Evolutionary conservation across 2,329 filamentous ascomycete genomes (phyloP), one percentile per base, ranked within the genome.

Genomic region (Alternaria longipes): DNA sequence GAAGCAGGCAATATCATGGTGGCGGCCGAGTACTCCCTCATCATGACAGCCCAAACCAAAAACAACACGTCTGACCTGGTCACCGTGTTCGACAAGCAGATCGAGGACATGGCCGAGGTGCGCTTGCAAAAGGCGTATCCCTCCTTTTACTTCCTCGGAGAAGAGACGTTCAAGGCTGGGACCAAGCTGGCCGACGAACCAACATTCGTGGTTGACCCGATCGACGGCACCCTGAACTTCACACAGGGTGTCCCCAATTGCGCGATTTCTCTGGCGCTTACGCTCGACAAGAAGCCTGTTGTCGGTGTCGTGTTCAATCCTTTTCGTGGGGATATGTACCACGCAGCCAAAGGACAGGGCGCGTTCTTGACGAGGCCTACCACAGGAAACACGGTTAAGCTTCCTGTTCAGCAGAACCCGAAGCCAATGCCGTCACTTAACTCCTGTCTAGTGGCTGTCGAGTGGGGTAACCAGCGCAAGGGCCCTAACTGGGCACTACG

Each of bases 41-140:
- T 77, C 1, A 54, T 66, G 8, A 34, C 56, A 1, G 67, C 67
- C 0, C 44, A 59, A 3, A 68, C 64, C 3, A 79, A 80, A 62
- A 77, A 77, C 58, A 80, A 79, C 59, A 71, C 81, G 40, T 82
- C 82, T 16, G 85, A 87, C 62, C 76, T 85, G 2, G 85, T 87
- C 40, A 86, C 85, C 2, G 81, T 83, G 59, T 86, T 84, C 59
- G 85, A 87, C 72, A 82, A 81, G 51, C 83, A 83, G 1, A 82
- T 87, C 6, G 85, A 87, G 64, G 75, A 74, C 2, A 83, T 84
- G 80, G 82, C 86, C 22, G 81, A 80, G 8, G 63, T 70, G 0
- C 74, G 76, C 4, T 75, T 86, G n/a, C 73, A 69, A 26, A 58
- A 73, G 3, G 76, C 76, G 56, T 86, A 84, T 59, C 85, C 85